Evolutionary conservation across 306 rosid genomes (phyloP), one percentile per base, ranked within the genome.

Genomic region (Lotus japonicus): DNA sequence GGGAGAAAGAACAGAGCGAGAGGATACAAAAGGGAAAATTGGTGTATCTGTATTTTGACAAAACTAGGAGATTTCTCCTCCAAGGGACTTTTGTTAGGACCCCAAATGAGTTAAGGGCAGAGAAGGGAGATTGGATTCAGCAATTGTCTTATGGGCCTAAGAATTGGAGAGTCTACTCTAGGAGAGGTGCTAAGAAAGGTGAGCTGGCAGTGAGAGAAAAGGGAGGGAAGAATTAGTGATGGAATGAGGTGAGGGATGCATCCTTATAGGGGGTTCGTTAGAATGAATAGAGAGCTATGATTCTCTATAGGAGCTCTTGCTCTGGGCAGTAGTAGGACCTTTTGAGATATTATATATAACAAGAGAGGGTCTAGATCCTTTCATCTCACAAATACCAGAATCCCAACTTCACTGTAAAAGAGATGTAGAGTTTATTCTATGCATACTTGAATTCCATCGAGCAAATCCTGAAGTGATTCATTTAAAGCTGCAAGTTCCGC

Each of bases 401-500:
- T 66, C 73, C 8, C 41, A 43, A 23, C 26, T 64, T 17, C 28
- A 70, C 52, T 16, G 19, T 16, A 11, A 57, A 4, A 62, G 44
- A 28, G 49, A 54, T 52, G 49, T 23, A 35, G 70, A 68, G 71
- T 31, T 48, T 28, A 69, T 31, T 60, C 46, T 52, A 65, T 6
- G 38, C 79, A 72, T 85, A 90, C 99, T 81, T 94, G 95, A 68
- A 94, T 82, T 65, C 99, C 99, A 81, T 90, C 95, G 19, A 90
- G 99, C 85, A 94, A 84, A 74, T 88, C 95, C 82, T 85, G 97
- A 71, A 94, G 96, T 71, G 87, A 70, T 81, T 77, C 92, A 78
- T 94, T 94, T 71, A 94, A 80, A 71, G 90, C 87, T 26, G 87
- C 89, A 75, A 90, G 83, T 79, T 94, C 97, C 0, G 57, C 86